Evolutionary conservation across 768 basidiomycete genomes (phyloP), one percentile per base, ranked within the genome.

Genomic region (Termitomyces sp.): DNA sequence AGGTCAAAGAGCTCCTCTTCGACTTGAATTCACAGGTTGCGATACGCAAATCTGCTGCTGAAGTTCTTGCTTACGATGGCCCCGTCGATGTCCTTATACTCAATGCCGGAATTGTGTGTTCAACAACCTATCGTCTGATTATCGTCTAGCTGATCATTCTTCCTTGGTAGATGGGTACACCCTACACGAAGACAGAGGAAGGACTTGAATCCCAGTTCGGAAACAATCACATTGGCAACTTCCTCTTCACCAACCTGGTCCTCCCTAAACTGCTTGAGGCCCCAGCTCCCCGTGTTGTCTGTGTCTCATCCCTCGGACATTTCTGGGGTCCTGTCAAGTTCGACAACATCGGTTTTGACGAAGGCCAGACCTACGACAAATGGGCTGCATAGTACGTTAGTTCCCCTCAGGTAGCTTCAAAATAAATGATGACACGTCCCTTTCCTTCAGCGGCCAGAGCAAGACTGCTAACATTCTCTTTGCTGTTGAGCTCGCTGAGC

Each of bases 151-250:
- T 40, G 12, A 40, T n/a, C 27, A 44, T 3, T 18, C 35, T 25
- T 25, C 45, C 15, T 29, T 16, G 31, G 13, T 27, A 56, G 55
- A 66, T 64, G 64, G 64, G 56, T 20, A 52, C 53, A 5, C 63
- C 64, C 7, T 63, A 58, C 51, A 9, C 40, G 20, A 59, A 46
- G 41, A 60, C 63, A 16, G 55, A 52, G 15, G 62, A 65, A 33
- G 63, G 63, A 27, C 51, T 62, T n/a, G 63, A 66, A 47, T 46
- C 46, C 22, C 64, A 66, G 36, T 57, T 66, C 33, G 63, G 54
- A 42, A 57, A 53, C 36, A 66, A 66, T 53, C 61, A 64, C 32
- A 52, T 64, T n/a, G 61, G 61, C 39, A 60, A 64, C 44, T 62
- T 50, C 56, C 54, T 64, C 31, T 63, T 66, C 50, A 58, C 60